phyloP scores from a whole-genome alignment of 139 green algal species.

The Volvox africanus region DNA sequence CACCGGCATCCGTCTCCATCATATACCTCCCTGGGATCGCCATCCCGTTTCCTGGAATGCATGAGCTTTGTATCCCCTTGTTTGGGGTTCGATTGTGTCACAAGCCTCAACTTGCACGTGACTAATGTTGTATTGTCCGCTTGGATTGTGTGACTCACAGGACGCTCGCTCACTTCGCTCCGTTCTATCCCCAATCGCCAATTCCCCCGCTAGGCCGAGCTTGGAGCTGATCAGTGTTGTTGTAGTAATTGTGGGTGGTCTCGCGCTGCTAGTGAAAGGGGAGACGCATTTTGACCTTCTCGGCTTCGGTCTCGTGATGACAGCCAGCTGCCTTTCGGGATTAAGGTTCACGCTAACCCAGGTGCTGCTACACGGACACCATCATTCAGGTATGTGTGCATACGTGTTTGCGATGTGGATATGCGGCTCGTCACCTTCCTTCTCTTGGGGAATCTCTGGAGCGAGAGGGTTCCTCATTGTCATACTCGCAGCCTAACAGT shows the following conservation, averaged over 20 bases:
- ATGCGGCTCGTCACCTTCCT: too few relatives aligned
- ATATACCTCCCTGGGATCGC: too few relatives aligned
- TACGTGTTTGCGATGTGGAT: too few relatives aligned
- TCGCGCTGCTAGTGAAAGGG: slow-evolving; percentile 89
- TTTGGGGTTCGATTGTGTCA: background rate
- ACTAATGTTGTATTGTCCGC: too few relatives aligned
- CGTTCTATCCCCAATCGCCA: too few relatives aligned
- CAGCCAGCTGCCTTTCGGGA: slow-evolving; percentile 80
- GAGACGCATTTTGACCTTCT: slow-evolving; percentile 90
- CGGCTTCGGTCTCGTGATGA: slow-evolving; percentile 93
- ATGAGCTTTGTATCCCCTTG: background rate
- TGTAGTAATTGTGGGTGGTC: slow-evolving; percentile 83
- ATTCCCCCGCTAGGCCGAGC: slow-evolving; percentile 55
- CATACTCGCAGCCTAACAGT: too few relatives aligned
- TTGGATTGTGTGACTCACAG: too few relatives aligned
- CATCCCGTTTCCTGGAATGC: background rate
- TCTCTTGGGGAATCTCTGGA: too few relatives aligned
- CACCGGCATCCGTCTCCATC: too few relatives aligned
- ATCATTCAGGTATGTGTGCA: background rate
- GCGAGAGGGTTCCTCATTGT: too few relatives aligned
- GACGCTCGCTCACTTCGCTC: too few relatives aligned
- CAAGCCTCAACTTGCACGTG: background rate
- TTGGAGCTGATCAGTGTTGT: slow-evolving; percentile 86
- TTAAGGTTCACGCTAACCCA: slow-evolving; percentile 95
- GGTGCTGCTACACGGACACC: slow-evolving; percentile 58